These are phyloP conservation scores for Fragaria iinumae DNA, from an alignment of 306 rosid species.

Conservation along the genomic window DNA sequence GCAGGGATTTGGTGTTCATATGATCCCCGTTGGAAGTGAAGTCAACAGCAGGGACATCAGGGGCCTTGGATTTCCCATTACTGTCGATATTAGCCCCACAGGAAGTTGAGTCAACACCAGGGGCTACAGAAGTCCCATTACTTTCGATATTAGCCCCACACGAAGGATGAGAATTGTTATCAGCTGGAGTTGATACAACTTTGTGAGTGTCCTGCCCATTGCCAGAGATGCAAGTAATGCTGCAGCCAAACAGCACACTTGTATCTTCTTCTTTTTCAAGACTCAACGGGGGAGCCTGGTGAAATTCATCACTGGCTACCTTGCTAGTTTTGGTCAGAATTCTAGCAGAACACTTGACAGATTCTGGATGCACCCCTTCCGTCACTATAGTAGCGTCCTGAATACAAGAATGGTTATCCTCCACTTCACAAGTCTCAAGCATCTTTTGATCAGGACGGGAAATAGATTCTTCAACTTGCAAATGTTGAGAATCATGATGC, in stretches of 20 bases:
- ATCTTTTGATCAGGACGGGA: constrained; percentile 4
- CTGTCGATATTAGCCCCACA: constrained; percentile 18
- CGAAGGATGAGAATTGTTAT: not conserved
- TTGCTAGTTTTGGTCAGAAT: constrained; percentile 21
- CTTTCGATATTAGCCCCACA: constrained; percentile 21
- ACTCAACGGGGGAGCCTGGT: constrained; percentile 14
- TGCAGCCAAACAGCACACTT: constrained; percentile 18
- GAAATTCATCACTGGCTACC: constrained; percentile 27
- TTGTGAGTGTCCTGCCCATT: constrained; percentile 27
- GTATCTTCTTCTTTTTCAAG: constrained; percentile 20
- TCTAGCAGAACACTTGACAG: constrained; percentile 20
- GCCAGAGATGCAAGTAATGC: constrained; percentile 10
- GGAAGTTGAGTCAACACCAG: constrained; percentile 21
- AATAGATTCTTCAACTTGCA: not conserved
- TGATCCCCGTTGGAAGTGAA: constrained; percentile 15
- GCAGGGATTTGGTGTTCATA: constrained; percentile 13
- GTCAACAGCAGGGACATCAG: constrained; percentile 25
- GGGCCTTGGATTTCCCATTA: constrained; percentile 26
- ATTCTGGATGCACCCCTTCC: constrained; percentile 21
- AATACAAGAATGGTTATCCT: constrained; percentile 21
- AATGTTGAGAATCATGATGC: constrained; percentile 20
- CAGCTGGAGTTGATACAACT: constrained; percentile 17
- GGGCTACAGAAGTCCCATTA: constrained; percentile 26
- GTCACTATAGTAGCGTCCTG: constrained; percentile 17
- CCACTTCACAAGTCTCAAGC: constrained; percentile 26